Base-by-base conservation (phyloP, 192 early-diverging fungal genomes). In the Coemansia sp. region DNA sequence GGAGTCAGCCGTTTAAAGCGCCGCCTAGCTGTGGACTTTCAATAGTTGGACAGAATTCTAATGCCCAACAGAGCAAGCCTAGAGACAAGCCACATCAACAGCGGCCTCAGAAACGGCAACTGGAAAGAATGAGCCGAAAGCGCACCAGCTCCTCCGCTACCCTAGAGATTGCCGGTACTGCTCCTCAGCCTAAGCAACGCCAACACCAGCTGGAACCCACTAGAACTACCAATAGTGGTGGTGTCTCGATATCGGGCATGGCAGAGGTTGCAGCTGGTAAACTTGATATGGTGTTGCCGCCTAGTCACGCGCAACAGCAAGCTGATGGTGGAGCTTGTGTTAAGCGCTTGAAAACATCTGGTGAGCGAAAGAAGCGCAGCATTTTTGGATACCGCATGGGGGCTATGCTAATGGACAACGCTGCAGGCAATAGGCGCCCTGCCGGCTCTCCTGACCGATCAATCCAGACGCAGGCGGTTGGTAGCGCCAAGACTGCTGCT, bases 331-430 rank as follows among this genome's bases (percentile, higher is more conserved):
- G 28, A 31, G 26, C 51, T 55, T 14, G 16, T 5, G 51, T 14
- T 2, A 55, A 55, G 26, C 51, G 51, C 26, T 31, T 31, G 26
- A 55, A 58, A 33, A 42, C 16, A 5, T 13, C 24, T 28, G 51
- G 50, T 8, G 34, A 14, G 53, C 39, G 23, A 11, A 76, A 67
- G 39, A 39, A 43, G 10, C 56, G 74, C 2, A 77, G 74, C 51
- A 18, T 77, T 11, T 71, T 77, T 65, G 74, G 74, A 1, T 68
- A 67, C 58, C 74, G 67, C 5, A 67, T 77, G 74, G 53, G 43
- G 7, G 26, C 55, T 9, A 35, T 61, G 26, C 39, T 70, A 14
- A 55, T 33, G 18, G 36, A 38, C 48, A 53, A 23, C 34, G 43
- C 45, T 5, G 40, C 16, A 7, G 20, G 46, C 46, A 48, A 51